Base-by-base conservation (phyloP, 345 rosid species). In the Populus simonii region DNA sequence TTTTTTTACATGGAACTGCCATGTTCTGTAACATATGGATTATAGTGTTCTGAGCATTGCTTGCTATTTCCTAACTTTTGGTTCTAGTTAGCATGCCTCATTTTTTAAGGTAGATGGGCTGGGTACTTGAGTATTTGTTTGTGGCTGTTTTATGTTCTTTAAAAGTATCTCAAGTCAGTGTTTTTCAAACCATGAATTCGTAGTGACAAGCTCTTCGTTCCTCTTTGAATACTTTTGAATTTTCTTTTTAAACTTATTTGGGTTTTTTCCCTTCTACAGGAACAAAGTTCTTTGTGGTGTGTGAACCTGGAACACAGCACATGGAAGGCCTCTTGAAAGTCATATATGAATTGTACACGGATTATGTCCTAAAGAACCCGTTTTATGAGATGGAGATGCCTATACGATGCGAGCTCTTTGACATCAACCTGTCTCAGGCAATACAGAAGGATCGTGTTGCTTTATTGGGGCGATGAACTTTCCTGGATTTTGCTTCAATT, bases 301-400 rank as follows among this genome's bases (percentile, higher is more conserved):
- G 94, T 70, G 97, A 92, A 78, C 98, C 97, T 8, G 97, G 98
- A 53, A 86, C 94, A 27, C 97, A 80, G 68, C 85, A 89, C 80
- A 93, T 93, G 99, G 98, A 92, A 80, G 86, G 77, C 66, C 94
- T 96, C 51, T 84, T 96, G 82, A 91, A 91, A 82, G 80, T 84
- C 77, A 86, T 96, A 69, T 96, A 96, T 66, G 97, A 93, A 69
- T 82, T 91, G 78, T 96, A 93, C 88, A 92, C 98, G 6, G 99
- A 93, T 72, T 96, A 87, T 77, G 98, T 93, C 76, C 78, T 96
- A 86, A 96, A 96, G 92, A 96, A 96, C 68, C 99, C 98, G 17
- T 96, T 96, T 84, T 96, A 96, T 68, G 99, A 96, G 89, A 93
- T 93, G 93, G 99, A 96, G 90, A 93, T 93, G 98, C 99, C 98